Evolutionary conservation across 192 early-diverging fungal species (phyloP).

Genomic region (Entomortierella beljakovae): DNA sequence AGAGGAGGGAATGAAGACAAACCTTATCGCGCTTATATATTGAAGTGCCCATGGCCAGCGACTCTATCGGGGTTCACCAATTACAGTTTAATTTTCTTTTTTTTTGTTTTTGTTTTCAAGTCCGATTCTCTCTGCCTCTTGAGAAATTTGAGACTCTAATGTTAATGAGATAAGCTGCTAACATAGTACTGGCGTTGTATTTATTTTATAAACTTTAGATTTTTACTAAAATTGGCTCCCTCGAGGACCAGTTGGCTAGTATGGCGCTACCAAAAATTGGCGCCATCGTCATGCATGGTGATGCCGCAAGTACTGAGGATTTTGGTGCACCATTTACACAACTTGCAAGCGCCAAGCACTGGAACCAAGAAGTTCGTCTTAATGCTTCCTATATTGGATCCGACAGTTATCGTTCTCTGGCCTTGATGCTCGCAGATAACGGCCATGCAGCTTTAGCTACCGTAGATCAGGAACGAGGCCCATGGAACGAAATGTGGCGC

Average conservation of each 20-base stretch:
- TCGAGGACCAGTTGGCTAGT: conserved; percentile 20
- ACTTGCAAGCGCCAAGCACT: conserved; percentile 28
- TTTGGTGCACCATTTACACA: conserved; percentile 50
- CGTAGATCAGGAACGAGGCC: conserved; percentile 21
- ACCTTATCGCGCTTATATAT: too few species aligned
- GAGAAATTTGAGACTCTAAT: too few species aligned
- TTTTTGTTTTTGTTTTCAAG: background rate
- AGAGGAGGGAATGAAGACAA: too few species aligned
- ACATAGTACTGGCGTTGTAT: background rate
- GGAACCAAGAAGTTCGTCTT: conserved; percentile 28
- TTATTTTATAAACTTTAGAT: conserved; percentile 16
- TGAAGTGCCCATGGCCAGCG: too few species aligned
- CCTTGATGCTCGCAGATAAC: background rate
- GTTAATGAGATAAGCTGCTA: too few species aligned
- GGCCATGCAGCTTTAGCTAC: conserved; percentile 26
- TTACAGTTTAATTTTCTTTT: background rate
- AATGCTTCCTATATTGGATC: conserved; percentile 37
- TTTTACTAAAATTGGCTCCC: conserved; percentile 17
- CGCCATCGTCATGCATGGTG: conserved; percentile 43
- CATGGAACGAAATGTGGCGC: conserved; percentile 45
- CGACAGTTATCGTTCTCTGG: conserved; percentile 12
- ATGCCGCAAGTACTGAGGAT: conserved; percentile 35
- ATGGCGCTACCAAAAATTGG: conserved; percentile 33
- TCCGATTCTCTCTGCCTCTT: background rate
- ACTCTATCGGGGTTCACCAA: too few species aligned